Base-by-base conservation (phyloP, 2,329 filamentous ascomycete genomes). In the Purpureocillium takamizusanense region DNA sequence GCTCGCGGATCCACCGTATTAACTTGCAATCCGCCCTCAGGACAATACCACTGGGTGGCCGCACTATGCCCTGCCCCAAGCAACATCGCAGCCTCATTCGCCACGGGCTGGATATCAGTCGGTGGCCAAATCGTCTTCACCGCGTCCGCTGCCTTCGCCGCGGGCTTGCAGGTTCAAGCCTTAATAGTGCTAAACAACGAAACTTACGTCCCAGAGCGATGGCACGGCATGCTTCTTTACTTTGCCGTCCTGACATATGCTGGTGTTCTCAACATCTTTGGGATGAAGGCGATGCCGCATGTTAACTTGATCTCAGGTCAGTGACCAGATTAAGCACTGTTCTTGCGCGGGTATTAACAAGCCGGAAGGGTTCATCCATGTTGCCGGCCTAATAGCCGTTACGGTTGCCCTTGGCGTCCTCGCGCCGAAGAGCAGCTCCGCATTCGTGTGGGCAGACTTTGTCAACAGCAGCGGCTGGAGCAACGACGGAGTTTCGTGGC, bases 191-290 rank as follows among this genome's bases (percentile, higher is more conserved):
- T 71, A 3, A 70, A 67, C 39, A 42, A 63, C 12, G 54, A 59
- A 1, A 49, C 47, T 1, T 72, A 71, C 37, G 33, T 54, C 0
- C 62, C 65, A 0, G 31, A 55, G n/a, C 44, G 63, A 17, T 70
- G 63, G 61, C 62, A 65, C 15, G 66, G 65, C 0, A 63, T 69
- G 56, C 44, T 72, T 0, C 62, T 72, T 32, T 69, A 69, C 45
- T 70, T 66, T 65, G 54, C 61, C 2, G 45, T 69, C 0, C 42
- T 69, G 6, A 21, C 54, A 0, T 69, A 66, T 34, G 54, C 56
- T 0, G 44, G 59, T 5, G 45, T 46, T 0, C 40, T 67, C 23
- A 71, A 71, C 16, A 61, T 69, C 7, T 69, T 56, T 54, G 66
- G 63, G 0, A 52, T 54, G 0, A 57, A 45, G 17, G 36, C 60